Conservation (phyloP, 2,329 filamentous ascomycete genomes). For the Stachybotrys echinatus region DNA sequence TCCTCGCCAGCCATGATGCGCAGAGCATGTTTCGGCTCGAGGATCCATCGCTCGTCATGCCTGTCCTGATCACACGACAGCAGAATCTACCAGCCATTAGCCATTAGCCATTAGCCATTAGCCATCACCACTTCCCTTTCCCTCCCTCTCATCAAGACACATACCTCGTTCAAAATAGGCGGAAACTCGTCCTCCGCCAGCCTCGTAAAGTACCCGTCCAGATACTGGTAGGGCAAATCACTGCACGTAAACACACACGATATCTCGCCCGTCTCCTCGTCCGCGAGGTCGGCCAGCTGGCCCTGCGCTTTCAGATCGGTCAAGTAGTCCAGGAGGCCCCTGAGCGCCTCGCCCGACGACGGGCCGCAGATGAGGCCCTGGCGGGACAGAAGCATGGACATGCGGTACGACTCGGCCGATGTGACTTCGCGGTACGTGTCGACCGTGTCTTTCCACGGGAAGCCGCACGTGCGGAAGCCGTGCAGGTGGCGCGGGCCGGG, state of each 20-base stretch:
- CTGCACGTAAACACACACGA: slow-evolving; percentile 58
- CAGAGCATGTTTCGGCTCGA: slow-evolving; percentile 8
- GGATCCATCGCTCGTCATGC: slow-evolving; percentile 22
- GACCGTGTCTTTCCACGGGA: slow-evolving; percentile 52
- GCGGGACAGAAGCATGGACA: slow-evolving; percentile 49
- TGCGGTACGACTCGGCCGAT: slow-evolving; percentile 45
- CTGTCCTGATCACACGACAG: slow-evolving; percentile 15
- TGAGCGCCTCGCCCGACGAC: slow-evolving; percentile 54
- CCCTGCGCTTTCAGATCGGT: slow-evolving; percentile 40
- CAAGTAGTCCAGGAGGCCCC: slow-evolving; percentile 45
- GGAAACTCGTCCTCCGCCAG: slow-evolving; percentile 43
- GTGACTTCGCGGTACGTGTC: slow-evolving; percentile 53
- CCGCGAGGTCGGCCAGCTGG: slow-evolving; percentile 36
- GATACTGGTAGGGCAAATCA: slow-evolving; percentile 59
- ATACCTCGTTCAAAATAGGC: slow-evolving; percentile 38
- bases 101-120: not conserved
- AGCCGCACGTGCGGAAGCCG: slow-evolving; percentile 43
- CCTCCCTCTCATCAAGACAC: too few species aligned
- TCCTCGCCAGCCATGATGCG: slow-evolving; percentile 10
- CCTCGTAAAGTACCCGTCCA: slow-evolving; percentile 55
- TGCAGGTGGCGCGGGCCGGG: slow-evolving; percentile 52
- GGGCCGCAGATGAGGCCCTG: slow-evolving; percentile 56
- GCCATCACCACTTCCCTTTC: too few species aligned
- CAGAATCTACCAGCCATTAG: slow-evolving; percentile 12
- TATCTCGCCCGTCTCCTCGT: slow-evolving; percentile 34